Evolutionary conservation across 768 basidiomycete species (phyloP).

Genomic region (Boletus speciosus): DNA sequence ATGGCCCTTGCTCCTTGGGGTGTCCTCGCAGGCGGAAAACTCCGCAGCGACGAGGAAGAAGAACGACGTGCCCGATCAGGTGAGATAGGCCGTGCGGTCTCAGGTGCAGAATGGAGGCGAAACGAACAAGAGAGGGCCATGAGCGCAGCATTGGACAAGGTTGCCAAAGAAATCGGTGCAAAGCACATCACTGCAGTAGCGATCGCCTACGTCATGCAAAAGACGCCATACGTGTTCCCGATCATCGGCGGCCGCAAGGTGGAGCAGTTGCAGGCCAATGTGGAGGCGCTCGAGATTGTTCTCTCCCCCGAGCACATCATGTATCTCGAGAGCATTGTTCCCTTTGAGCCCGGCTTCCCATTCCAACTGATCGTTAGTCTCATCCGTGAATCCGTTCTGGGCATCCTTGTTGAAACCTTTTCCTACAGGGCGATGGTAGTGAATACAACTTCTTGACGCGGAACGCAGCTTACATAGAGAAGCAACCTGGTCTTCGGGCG

Average conservation of each 20-base stretch:
- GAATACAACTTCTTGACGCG: conserved; percentile 12
- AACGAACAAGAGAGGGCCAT: background rate
- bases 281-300: background rate
- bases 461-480: background rate
- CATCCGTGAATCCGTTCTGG: no score
- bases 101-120: background rate
- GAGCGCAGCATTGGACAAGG: background rate
- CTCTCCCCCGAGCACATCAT: background rate
- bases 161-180: background rate
- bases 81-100: no score
- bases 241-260: background rate
- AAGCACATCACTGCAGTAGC: background rate
- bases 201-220: background rate
- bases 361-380: no score
- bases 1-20: conserved; percentile 37
- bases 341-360: background rate
- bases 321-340: background rate
- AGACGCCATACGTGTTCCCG: background rate
- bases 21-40: conserved; percentile 28
- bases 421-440: conserved; percentile 18
- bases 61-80: background rate
- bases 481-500: no score
- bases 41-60: background rate
- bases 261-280: background rate
- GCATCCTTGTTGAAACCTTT: no score